Base-by-base conservation (phyloP, 441 rosid genomes). In the Omphalea diandra region DNA sequence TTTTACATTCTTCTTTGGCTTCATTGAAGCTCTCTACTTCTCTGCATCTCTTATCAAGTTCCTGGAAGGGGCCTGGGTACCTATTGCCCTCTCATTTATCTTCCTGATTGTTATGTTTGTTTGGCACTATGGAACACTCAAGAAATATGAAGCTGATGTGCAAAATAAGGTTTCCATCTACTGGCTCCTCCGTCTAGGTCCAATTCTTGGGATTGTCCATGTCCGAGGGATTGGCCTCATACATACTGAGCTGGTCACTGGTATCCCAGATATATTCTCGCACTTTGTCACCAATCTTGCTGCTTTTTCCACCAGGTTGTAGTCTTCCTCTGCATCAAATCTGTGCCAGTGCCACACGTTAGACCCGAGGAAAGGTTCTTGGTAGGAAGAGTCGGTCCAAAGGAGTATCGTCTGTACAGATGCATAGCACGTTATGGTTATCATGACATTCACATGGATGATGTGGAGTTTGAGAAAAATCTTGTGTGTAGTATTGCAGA, bases 41-140 rank as follows among this genome's bases (percentile, higher is more conserved):
- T 90, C 97, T 26, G 96, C 97, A 55, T 90, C 98, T 60, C 88
- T 93, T 65, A 90, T 90, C 80, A 93, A 93, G 79, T 93, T 93
- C 80, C 92, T 80, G 0, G 98, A 93, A 81, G 97, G 98, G 1
- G 97, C 98, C 3, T 93, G 98, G 98, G 94, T 93, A n/a, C 97
- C 98, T 3, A 17, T 90, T 5, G 97, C 85, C 32, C 88, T 93
- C 36, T 82, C 97, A 15, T 79, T 90, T 55, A 87, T 88, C 78
- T 89, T 93, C 79, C 83, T 86, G 67, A 62, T 73, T 36, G 75
- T 86, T 35, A 93, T 93, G 98, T 85, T 80, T 31, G 76, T 76
- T 31, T 90, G 98, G 98, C 96, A 90, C 82, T 90, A 87, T 49
- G 98, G 97, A 26, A 93, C 94, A 2, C 87, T 90, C 20, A 85